phyloP scores from a whole-genome alignment of 192 early-diverging fungal species.

The Entomortierella lignicola region DNA sequence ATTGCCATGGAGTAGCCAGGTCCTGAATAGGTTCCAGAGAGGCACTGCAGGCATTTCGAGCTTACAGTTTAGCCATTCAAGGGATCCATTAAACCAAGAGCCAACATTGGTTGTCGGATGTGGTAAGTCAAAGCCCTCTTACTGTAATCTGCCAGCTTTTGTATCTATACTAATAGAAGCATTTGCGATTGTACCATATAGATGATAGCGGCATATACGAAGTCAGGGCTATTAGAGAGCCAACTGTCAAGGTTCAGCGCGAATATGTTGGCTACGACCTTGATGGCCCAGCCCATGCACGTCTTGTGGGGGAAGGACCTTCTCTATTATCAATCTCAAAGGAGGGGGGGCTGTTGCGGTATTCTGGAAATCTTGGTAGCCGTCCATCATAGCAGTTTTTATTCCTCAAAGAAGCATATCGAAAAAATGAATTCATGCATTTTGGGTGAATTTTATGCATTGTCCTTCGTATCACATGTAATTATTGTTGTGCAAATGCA shows the following conservation, averaged over 20 bases:
- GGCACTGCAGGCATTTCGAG: slow-evolving; percentile 43
- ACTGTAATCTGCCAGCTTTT: neutral
- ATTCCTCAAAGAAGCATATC: too few relatives aligned
- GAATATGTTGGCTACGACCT: slow-evolving; percentile 51
- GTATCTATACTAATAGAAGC: neutral
- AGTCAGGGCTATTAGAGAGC: slow-evolving; percentile 2
- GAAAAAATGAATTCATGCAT: too few relatives aligned
- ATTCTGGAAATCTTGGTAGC: slow-evolving; percentile 13
- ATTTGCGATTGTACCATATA: neutral
- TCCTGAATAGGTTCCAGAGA: slow-evolving; percentile 40
- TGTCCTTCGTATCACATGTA: too few relatives aligned
- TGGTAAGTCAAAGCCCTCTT: slow-evolving; percentile 16
- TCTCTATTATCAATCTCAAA: slow-evolving; percentile 25
- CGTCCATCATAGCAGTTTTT: neutral
- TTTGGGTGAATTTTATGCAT: too few relatives aligned
- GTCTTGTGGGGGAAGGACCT: slow-evolving; percentile 31
- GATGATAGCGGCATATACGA: slow-evolving; percentile 51
- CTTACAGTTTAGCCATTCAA: slow-evolving; percentile 11
- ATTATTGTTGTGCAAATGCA: too few relatives aligned
- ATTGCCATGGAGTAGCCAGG: slow-evolving; percentile 3
- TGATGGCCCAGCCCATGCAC: slow-evolving; percentile 34
- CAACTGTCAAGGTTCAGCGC: slow-evolving; percentile 13
- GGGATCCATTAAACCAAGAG: neutral
- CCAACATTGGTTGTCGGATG: slow-evolving; percentile 33
- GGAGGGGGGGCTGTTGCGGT: slow-evolving; percentile 43